Evolutionary conservation across 305 asterid species (phyloP), one percentile per base, ranked within the genome.

Genomic region (Rubia tinctorum): DNA sequence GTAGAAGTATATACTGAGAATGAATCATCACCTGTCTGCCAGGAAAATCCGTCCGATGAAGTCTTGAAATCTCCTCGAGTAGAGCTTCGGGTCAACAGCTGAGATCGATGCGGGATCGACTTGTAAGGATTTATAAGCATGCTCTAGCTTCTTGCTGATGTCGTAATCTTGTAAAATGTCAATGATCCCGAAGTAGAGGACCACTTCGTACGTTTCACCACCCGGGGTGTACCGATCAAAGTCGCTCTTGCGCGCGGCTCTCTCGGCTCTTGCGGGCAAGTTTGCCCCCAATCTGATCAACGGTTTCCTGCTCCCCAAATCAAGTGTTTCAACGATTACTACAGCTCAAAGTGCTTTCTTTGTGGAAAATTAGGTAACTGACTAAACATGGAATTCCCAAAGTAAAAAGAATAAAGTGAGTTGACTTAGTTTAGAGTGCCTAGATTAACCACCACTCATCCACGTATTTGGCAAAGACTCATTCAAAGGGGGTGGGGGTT

Each of bases 241-340:
- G 71, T 91, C 96, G 55, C 99, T 95, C 86, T 89, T 87, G 5
- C 99, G 85, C 43, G 80, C 91, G 72, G 91, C 84, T 70, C 92
- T 86, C 79, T 92, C 95, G 27, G 97, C 99, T 78, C 99, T 83
- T 13, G 99, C 99, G 18, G 99, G 99, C 99, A 91, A 89, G 90
- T 95, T 95, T 1, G 99, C 94, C 12, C 99, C 99, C 47, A 95
- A 79, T 74, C 90, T 79, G 64, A 95, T 95, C 81, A 89, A 81
- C 3, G 97, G 98, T 78, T 88, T 92, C 91, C 99, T 95, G 89
- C 73, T 60, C 40, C 5, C 20, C 10, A 56, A 66, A 64, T 13
- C 51, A 58, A 23, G 40, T 37, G n/a, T 40, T 9, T 44, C 27
- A 37, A 44, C 6, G 8, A 37, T 53, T 1, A 56, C 2, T 2